Conservation (phyloP, 2,329 filamentous ascomycete species). For the Fusarium robinianum region DNA sequence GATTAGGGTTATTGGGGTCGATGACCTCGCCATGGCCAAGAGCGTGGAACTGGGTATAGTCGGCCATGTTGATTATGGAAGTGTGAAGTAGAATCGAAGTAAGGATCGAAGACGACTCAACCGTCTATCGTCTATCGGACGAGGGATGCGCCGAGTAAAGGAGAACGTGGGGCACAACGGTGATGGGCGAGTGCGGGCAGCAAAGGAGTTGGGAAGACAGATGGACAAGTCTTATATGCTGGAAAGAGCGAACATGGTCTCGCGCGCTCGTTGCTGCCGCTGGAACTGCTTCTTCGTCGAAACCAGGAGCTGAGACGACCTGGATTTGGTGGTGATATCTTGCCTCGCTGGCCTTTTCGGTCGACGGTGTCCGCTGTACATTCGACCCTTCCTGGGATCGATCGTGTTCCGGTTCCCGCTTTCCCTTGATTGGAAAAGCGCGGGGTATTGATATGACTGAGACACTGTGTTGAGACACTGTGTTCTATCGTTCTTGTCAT, state of each 20-base stretch:
- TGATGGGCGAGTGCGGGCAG: conserved; percentile 20
- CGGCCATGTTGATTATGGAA: conserved; percentile 51
- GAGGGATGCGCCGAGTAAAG: conserved; percentile 36
- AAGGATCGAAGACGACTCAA: conserved; percentile 26
- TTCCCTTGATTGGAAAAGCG: conserved; percentile 35
- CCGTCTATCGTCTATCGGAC: conserved; percentile 35
- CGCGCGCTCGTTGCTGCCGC: conserved; percentile 21
- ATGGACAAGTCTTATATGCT: conserved; percentile 28
- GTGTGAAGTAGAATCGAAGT: conserved; percentile 19
- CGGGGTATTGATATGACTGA: not conserved
- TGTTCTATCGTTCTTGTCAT: conserved; percentile 30
- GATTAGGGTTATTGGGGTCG: conserved; percentile 60
- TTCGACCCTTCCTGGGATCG: conserved; percentile 30
- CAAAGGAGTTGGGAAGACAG: conserved; percentile 16
- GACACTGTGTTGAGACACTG: conserved; percentile 28
- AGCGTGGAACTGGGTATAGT: conserved; percentile 60
- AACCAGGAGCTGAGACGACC: conserved; percentile 19
- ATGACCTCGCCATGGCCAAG: conserved; percentile 59
- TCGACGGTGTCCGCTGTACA: conserved; percentile 23
- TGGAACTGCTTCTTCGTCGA: conserved; percentile 9
- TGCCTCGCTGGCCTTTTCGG: conserved; percentile 41
- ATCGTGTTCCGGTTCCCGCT: conserved; percentile 33
- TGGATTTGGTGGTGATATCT: conserved; percentile 25
- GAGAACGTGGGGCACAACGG: conserved; percentile 36
- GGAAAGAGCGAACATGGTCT: conserved; percentile 30